Conservation (phyloP, 2,329 filamentous ascomycete species). For the Colletotrichum sp. region DNA sequence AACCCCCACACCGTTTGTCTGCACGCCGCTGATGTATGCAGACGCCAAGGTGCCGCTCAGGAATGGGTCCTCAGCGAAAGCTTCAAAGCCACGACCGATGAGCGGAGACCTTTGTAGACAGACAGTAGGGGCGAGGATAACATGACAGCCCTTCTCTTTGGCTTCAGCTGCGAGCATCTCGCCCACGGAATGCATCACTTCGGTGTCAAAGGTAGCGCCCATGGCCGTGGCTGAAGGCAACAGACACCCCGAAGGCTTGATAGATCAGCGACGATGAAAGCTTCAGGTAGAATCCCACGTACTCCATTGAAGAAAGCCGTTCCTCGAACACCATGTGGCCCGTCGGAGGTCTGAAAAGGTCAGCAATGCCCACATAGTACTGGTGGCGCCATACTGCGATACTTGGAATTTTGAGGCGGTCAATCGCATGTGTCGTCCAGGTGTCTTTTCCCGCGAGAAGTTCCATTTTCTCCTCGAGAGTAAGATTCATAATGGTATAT, state of each 20-base stretch:
- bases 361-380: background rate
- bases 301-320: background rate
- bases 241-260: background rate
- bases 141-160: background rate
- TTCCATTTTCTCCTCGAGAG: background rate
- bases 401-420: background rate
- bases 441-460: background rate
- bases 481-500: background rate
- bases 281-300: background rate
- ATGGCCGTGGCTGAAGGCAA: background rate
- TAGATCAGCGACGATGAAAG: background rate
- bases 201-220: background rate
- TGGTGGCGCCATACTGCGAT: background rate
- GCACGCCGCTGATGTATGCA: constrained; percentile 38
- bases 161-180: background rate
- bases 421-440: background rate
- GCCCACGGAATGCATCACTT: background rate
- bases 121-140: constrained; percentile 3
- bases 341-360: background rate
- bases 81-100: constrained; percentile 3
- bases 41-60: background rate
- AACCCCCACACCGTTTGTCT: constrained; percentile 43
- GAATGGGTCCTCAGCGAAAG: background rate
- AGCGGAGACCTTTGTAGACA: constrained; percentile 8
- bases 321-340: background rate